A percentile compares a stretch with the other conserved stretches of the same genome.
phyloP scores from a whole-genome alignment of 306 rosid species.

The Pyrus bretschneideri region DNA sequence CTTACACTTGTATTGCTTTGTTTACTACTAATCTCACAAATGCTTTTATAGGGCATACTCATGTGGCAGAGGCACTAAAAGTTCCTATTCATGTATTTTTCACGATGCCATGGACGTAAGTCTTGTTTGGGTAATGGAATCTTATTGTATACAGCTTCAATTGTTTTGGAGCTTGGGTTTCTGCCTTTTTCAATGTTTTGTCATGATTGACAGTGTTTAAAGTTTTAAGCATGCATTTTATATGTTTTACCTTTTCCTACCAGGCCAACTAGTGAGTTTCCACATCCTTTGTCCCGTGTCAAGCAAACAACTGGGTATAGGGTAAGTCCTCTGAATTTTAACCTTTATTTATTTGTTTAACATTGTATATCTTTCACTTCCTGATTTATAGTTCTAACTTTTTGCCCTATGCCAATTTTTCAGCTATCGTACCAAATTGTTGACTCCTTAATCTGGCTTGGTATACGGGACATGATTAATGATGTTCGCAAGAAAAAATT shows the following conservation, averaged over 20 bases:
- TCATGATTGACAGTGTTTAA: neutral
- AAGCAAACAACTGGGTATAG: constrained; percentile 93
- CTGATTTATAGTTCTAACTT: constrained; percentile 13
- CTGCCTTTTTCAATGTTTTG: constrained; percentile 12
- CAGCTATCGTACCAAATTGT: constrained; percentile 99
- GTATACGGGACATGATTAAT: constrained; percentile 96
- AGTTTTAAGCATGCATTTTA: constrained; percentile 19
- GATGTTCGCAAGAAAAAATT: constrained; percentile 86
- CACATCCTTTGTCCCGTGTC: constrained; percentile 96
- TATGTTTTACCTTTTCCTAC: constrained; percentile 20
- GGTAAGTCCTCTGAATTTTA: constrained; percentile 39
- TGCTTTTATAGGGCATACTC: constrained; percentile 74
- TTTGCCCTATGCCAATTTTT: neutral
- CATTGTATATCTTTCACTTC: neutral
- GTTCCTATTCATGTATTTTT: constrained; percentile 91
- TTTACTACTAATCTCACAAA: constrained; percentile 17
- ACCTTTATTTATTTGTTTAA: neutral
- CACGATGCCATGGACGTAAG: constrained; percentile 99
- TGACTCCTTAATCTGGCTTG: constrained; percentile 95
- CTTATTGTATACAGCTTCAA: constrained; percentile 2
- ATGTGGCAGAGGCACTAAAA: constrained; percentile 95
- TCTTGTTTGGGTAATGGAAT: constrained; percentile 48
- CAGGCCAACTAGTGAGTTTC: constrained; percentile 99
- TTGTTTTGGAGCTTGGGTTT: neutral
- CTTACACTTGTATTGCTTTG: neutral